Percentiles rank a stretch among this genome's conserved stretches.
These are phyloP conservation scores for Pseudocercospora fuligena DNA, from an alignment of 2,329 filamentous ascomycete genomes.

Conservation along the genomic window DNA sequence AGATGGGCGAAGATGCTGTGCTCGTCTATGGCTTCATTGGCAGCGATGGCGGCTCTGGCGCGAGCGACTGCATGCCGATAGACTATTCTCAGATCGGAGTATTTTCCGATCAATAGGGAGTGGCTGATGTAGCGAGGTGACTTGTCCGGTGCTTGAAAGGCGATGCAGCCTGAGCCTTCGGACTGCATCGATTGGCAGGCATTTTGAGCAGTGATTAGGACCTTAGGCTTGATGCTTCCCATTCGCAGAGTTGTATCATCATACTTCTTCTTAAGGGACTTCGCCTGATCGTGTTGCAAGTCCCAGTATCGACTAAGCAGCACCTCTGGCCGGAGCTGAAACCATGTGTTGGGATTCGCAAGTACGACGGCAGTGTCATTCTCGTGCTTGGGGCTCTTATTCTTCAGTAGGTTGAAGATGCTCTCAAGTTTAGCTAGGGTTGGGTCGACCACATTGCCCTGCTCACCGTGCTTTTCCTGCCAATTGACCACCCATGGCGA, in stretches of 20 bases:
- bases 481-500: constrained; percentile 19
- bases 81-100: constrained; percentile 12
- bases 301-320: constrained; percentile 18
- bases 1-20: constrained; percentile 18
- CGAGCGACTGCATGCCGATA: constrained; percentile 13
- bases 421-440: constrained; percentile 16
- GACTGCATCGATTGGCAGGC: constrained; percentile 5
- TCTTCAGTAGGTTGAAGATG: constrained; percentile 13
- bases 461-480: not conserved
- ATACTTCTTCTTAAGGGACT: constrained; percentile 1
- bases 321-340: constrained; percentile 25
- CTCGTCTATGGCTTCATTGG: constrained; percentile 13
- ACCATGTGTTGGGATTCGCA: constrained; percentile 21
- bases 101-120: constrained; percentile 17
- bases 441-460: constrained; percentile 1
- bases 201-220: constrained; percentile 19
- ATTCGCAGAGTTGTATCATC: not conserved
- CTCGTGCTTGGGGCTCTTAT: constrained; percentile 5
- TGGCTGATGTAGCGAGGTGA: constrained; percentile 18
- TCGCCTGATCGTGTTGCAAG: constrained; percentile 5
- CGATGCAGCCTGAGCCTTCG: constrained; percentile 10
- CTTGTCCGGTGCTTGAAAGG: constrained; percentile 12
- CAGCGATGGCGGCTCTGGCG: constrained; percentile 4
- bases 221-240: constrained; percentile 8
- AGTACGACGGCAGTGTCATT: constrained; percentile 19